A percentile compares a stretch with the other conserved stretches of the same genome.
Evolutionary conservation across 1,284 basidiomycete species (phyloP).

Genomic region (Hemileia vastatrix): DNA sequence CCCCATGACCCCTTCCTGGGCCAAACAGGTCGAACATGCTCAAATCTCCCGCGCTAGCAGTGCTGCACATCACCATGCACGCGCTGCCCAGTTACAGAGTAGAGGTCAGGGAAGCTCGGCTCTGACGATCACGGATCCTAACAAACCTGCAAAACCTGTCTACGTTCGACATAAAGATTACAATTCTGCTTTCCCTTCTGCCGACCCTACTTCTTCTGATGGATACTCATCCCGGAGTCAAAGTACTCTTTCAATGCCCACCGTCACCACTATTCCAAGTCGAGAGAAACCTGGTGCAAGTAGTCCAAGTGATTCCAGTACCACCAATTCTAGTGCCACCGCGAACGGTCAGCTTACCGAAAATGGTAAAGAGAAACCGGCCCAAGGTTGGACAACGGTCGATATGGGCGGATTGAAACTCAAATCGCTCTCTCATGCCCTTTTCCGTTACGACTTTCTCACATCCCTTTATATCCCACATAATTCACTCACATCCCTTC

Average conservation of each 20-base stretch:
- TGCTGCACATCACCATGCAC: constrained; percentile 66
- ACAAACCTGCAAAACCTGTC: constrained; percentile 40
- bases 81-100: constrained; percentile 66
- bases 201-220: neutral
- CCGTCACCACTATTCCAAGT: constrained; percentile 38
- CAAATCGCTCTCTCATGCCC: constrained; percentile 73
- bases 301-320: constrained; percentile 29
- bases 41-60: constrained; percentile 65
- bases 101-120: constrained; percentile 65
- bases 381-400: constrained; percentile 68
- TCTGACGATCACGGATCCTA: constrained; percentile 72
- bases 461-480: constrained; percentile 95
- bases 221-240: constrained; percentile 9
- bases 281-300: constrained; percentile 27
- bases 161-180: no score
- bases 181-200: neutral
- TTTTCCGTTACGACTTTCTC: constrained; percentile 85
- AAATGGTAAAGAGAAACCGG: constrained; percentile 30
- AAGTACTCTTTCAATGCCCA: constrained; percentile 17
- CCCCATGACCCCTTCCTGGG: constrained; percentile 17
- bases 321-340: constrained; percentile 19
- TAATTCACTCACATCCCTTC: constrained; percentile 72
- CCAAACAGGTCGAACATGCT: constrained; percentile 21
- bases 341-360: neutral
- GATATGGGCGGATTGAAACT: constrained; percentile 94